Percentiles rank a stretch among this genome's conserved stretches.
phyloP scores from a whole-genome alignment of 345 rosid genomes.

The Ricinus communis region DNA sequence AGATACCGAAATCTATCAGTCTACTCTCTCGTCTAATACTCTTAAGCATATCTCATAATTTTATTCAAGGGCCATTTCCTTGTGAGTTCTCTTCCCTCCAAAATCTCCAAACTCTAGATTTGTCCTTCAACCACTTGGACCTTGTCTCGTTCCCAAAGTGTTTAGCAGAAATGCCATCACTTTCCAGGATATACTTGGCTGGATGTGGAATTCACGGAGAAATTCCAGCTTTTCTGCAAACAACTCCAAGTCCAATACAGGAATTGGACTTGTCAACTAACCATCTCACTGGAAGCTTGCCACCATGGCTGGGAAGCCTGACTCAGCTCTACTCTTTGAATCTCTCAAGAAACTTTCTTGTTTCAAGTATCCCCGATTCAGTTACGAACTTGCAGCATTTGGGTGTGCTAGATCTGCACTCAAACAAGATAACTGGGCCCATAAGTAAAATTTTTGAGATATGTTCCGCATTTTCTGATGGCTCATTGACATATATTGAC shows the following conservation, averaged over 20 bases:
- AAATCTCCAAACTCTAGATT: constrained; percentile 50
- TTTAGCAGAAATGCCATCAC: constrained; percentile 44
- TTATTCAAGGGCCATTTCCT: constrained; percentile 47
- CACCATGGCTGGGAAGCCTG: constrained; percentile 54
- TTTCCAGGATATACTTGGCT: constrained; percentile 43
- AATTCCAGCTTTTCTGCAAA: constrained; percentile 40
- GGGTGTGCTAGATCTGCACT: constrained; percentile 50
- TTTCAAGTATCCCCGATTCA: constrained; percentile 30
- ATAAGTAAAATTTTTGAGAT: constrained; percentile 37
- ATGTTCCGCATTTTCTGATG: constrained; percentile 38
- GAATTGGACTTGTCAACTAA: constrained; percentile 54
- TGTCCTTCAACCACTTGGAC: constrained; percentile 49
- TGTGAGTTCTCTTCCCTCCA: constrained; percentile 37
- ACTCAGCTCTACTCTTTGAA: constrained; percentile 42
- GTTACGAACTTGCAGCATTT: constrained; percentile 20
- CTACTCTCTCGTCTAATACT: constrained; percentile 42
- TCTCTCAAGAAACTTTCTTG: constrained; percentile 47
- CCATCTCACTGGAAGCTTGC: constrained; percentile 37
- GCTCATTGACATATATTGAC: constrained; percentile 44
- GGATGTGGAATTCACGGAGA: constrained; percentile 49
- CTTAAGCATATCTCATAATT: constrained; percentile 38
- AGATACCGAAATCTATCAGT: constrained; percentile 38
- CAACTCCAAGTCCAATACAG: constrained; percentile 46
- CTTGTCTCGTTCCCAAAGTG: constrained; percentile 43
- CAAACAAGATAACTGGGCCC: constrained; percentile 48